These are phyloP conservation scores for Fusarium domesticum DNA, from an alignment of 2,329 filamentous ascomycete genomes.

Conservation along the genomic window DNA sequence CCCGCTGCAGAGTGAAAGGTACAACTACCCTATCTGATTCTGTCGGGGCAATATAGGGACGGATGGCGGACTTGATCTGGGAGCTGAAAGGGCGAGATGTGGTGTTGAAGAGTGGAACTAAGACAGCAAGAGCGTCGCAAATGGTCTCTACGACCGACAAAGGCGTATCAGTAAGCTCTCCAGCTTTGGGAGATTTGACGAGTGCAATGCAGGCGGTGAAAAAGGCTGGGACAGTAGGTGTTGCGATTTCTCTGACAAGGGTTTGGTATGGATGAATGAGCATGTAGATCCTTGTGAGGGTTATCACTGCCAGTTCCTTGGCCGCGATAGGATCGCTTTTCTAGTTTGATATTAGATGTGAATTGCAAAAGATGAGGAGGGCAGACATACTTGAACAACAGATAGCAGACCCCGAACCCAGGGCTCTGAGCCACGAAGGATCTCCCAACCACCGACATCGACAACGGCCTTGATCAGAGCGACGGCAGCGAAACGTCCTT, in stretches of 20 bases:
- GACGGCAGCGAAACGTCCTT: conserved; percentile 75
- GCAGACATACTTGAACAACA: conserved; percentile 62
- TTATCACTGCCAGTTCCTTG: conserved; percentile 73
- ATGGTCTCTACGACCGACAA: conserved; percentile 61
- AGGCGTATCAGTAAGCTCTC: conserved; percentile 33
- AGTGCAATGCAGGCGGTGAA: conserved; percentile 70
- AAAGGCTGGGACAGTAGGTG: conserved; percentile 73
- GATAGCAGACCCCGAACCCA: conserved; percentile 77
- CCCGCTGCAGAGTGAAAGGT: conserved; percentile 51
- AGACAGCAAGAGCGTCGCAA: conserved; percentile 65
- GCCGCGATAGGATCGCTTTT: conserved; percentile 74
- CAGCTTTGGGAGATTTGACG: conserved; percentile 43
- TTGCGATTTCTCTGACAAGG: conserved; percentile 81
- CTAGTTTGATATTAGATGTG: conserved; percentile 39
- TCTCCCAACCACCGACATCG: conserved; percentile 82
- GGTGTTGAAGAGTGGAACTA: conserved; percentile 78
- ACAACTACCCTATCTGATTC: conserved; percentile 48
- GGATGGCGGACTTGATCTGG: conserved; percentile 62
- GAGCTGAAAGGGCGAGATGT: conserved; percentile 74
- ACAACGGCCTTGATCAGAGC: conserved; percentile 76
- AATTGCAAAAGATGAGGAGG: conserved; percentile 1
- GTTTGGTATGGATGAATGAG: conserved; percentile 80
- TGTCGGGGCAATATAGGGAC: conserved; percentile 62
- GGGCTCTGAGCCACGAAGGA: conserved; percentile 66
- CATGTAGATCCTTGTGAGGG: conserved; percentile 78